A percentile compares a stretch with the other conserved stretches of the same genome.
These are phyloP conservation scores for Aspergillus hancockii DNA, from an alignment of 495 filamentous ascomycete genomes.

Conservation along the genomic window DNA sequence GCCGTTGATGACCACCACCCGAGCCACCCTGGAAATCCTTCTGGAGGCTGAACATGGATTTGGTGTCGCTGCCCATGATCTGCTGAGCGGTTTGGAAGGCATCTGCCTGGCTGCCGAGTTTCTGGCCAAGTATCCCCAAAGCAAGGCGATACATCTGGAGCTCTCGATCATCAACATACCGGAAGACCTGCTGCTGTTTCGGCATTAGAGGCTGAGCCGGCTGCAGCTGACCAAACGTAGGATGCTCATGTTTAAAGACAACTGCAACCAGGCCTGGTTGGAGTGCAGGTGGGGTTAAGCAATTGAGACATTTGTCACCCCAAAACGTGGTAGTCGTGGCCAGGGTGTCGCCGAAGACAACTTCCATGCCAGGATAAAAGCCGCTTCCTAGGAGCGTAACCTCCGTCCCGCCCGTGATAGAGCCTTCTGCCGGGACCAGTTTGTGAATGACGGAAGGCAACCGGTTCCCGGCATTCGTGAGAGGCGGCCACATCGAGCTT, in stretches of 20 bases:
- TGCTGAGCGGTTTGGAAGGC: conserved; percentile 52
- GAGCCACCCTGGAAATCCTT: conserved; percentile 48
- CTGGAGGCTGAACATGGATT: conserved; percentile 44
- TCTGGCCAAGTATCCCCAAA: conserved; percentile 48
- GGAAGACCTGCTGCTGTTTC: conserved; percentile 65
- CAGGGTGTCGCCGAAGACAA: conserved; percentile 78
- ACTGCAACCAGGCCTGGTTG: conserved; percentile 72
- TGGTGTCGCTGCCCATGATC: conserved; percentile 51
- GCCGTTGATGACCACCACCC: conserved; percentile 42
- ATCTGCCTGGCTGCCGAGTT: conserved; percentile 50
- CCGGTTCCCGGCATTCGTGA: conserved; percentile 41
- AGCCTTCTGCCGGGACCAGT: conserved; percentile 79
- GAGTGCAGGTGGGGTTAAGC: conserved; percentile 73
- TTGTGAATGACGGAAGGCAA: conserved; percentile 67
- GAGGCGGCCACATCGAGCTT: conserved; percentile 42
- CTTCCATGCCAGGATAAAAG: conserved; percentile 77
- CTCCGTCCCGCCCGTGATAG: conserved; percentile 78
- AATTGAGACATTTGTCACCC: conserved; percentile 81
- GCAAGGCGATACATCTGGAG: conserved; percentile 59
- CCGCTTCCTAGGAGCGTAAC: conserved; percentile 79
- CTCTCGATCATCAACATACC: conserved; percentile 78
- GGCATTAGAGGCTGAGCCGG: conserved; percentile 48
- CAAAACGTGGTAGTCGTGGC: conserved; percentile 83
- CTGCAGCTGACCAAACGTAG: conserved; percentile 48
- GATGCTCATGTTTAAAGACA: conserved; percentile 65